phyloP scores from a whole-genome alignment of 352 stramenopile genomes.

The Pythium dissotocum region DNA sequence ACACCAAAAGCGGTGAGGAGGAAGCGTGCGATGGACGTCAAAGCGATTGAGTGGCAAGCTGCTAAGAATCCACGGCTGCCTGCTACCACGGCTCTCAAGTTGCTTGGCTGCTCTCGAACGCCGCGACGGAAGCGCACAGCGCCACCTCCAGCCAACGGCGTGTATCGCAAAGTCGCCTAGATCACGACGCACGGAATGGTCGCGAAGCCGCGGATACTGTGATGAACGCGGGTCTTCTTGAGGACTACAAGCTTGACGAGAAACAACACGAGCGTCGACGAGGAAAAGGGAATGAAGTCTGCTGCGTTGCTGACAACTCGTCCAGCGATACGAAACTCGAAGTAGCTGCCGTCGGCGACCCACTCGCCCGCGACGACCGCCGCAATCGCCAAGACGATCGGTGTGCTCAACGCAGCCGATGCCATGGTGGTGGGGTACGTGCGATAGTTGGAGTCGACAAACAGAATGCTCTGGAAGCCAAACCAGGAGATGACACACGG shows the following conservation, averaged over 20 bases:
- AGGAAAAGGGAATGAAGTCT: constrained; percentile 16
- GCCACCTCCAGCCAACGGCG: neutral
- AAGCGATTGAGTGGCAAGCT: neutral
- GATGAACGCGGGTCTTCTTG: constrained; percentile 7
- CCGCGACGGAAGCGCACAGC: neutral
- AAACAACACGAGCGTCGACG: constrained; percentile 14
- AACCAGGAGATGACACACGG: constrained; percentile 6
- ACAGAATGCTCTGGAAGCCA: constrained; percentile 9
- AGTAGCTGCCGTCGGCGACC: constrained; percentile 11
- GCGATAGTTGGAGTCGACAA: constrained; percentile 20
- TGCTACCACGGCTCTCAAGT: neutral
- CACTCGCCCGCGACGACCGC: neutral
- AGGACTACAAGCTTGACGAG: constrained; percentile 5
- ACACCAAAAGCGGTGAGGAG: neutral
- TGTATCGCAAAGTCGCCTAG: constrained; percentile 6
- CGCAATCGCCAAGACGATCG: constrained; percentile 2
- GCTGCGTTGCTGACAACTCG: constrained; percentile 4
- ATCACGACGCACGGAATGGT: constrained; percentile 17
- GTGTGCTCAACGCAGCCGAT: constrained; percentile 8
- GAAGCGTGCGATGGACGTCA: neutral
- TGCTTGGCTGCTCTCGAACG: neutral
- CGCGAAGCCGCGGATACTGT: constrained; percentile 1
- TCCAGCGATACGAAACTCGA: neutral
- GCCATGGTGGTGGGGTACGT: constrained; percentile 11
- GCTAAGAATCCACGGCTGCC: neutral